Evolutionary conservation across 495 filamentous ascomycete genomes (phyloP), one percentile per base, ranked within the genome.

Genomic region (Viridothelium virens): DNA sequence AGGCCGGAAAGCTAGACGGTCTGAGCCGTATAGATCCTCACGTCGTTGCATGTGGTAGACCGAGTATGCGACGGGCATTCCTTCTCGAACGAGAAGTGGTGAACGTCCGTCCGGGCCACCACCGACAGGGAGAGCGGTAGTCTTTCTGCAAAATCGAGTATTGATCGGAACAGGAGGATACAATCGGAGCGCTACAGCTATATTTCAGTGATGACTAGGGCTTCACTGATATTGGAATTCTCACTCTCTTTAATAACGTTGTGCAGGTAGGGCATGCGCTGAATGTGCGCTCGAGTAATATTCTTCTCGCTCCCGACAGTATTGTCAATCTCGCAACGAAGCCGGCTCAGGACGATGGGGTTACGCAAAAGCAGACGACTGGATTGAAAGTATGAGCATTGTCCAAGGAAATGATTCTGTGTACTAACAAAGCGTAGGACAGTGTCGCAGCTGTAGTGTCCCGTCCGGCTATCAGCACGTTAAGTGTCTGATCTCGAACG

Each of bases 151-250:
- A 39, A 71, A 56, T 62, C 74, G 72, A 38, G 69, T 68, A 64
- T 77, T 77, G 7, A 14, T 65, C 25, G 75, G 75, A 16, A 77
- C 74, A 33, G 74, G 74, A 36, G 74, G 75, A 67, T 75, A 65
- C 33, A 73, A 38, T 37, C 74, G 73, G 36, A 59, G 53, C 14
- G 53, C 53, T 59, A 59, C 14, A 18, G 7, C 53, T 10, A 7
- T 10, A 10, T 59, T 59, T 59, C 31, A 59, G 53, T 14, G 14
- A 59, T 6, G 31, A 36, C 53, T 4, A 4, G 31, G 36, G 3
- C 36, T 59, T 59, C 11, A 36, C 18, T 10, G 53, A 59, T 36
- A 2, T 59, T 11, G 31, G 2, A 59, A 18, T 59, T 2, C 53
- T 59, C 31, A 59, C 53, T 59, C 31, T 59, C 53, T 59, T 59